Evolutionary conservation across 148 eudicot genomes (phyloP), one percentile per base, ranked within the genome.

Genomic region (Amaranthus cruentus): DNA sequence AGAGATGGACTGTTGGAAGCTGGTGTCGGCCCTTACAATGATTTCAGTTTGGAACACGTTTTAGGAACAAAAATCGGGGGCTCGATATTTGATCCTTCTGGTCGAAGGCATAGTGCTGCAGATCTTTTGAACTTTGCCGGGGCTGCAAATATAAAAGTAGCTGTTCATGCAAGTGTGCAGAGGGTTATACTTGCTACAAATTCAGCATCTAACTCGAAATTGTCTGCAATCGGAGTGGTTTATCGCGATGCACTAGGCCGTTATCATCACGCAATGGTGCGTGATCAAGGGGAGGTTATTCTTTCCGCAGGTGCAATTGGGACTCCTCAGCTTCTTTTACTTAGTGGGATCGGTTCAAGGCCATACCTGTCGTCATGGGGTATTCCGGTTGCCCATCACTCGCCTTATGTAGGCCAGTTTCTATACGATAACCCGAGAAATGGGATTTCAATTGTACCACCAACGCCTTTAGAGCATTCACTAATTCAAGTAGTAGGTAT

Each of bases 401-500:
- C 67, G 60, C 98, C 98, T 13, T 87, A 84, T 73, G 98, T 95
- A 14, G 97, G 98, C 0, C 93, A 86, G 77, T 95, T 82, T 62
- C 49, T 95, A 54, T 95, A 87, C n/a, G 98, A 95, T 62, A 95
- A 95, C 78, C 97, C 98, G 0, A 82, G 97, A 77, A 95, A 90
- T 74, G 93, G 98, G 7, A 91, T 95, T 62, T 91, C 98, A 6
- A 84, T 94, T 62, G 83, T 94, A 46, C 93, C 98, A 9, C 86
- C 97, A 42, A 54, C 73, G 10, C 93, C 96, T n/a, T 62, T 94
- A 47, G 93, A 91, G 55, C 97, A 91, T 61, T 91, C 98, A 43
- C 85, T 94, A n/a, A 94, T 94, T 57, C 97, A 94, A 75, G 98
- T 94, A 9, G 97, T 88, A 55, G 98, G 98, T 7, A 94, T 91